These are phyloP conservation scores for Elongisporangium senticosum DNA, from an alignment of 352 stramenopile species.

Conservation along the genomic window DNA sequence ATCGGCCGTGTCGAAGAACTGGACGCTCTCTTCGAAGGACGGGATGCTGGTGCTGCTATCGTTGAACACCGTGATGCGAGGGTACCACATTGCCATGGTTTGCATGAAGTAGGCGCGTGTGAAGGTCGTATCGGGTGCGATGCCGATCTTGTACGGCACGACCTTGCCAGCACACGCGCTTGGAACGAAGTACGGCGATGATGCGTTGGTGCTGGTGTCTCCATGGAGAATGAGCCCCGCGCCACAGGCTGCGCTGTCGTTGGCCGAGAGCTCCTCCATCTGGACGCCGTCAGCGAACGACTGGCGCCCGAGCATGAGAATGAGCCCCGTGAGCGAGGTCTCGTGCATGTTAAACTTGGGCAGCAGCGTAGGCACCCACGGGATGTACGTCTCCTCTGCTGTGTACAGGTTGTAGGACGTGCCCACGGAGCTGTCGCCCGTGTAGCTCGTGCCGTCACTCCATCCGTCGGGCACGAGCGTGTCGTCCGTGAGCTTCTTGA, in stretches of 20 bases:
- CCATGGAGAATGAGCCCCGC: slow-evolving; percentile 23
- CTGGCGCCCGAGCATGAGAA: slow-evolving; percentile 40
- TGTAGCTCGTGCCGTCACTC: slow-evolving; percentile 9
- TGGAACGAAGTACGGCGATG: slow-evolving; percentile 27
- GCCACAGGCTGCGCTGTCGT: slow-evolving; percentile 20
- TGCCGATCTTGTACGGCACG: slow-evolving; percentile 52
- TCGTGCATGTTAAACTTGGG: slow-evolving; percentile 37
- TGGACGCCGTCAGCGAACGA: slow-evolving; percentile 32
- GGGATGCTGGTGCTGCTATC: slow-evolving; percentile 21
- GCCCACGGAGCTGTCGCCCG: slow-evolving; percentile 11
- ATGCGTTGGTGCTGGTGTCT: slow-evolving; percentile 24
- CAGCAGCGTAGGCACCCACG: slow-evolving; percentile 12
- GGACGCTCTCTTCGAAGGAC: slow-evolving; percentile 37
- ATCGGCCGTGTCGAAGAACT: slow-evolving; percentile 34
- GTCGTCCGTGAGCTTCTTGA: slow-evolving; percentile 30
- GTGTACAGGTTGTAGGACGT: slow-evolving; percentile 27
- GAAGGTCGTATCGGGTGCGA: slow-evolving; percentile 43
- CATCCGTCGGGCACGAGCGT: slow-evolving; percentile 26
- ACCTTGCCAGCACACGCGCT: slow-evolving; percentile 30
- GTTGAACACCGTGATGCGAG: slow-evolving; percentile 30
- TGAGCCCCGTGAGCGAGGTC: slow-evolving; percentile 47
- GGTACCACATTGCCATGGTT: slow-evolving; percentile 50
- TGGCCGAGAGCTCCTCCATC: slow-evolving; percentile 31
- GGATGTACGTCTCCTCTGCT: slow-evolving; percentile 11
- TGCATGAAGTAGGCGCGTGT: slow-evolving; percentile 51